Percentiles rank a stretch among this genome's conserved stretches.
Conservation (phyloP, 306 rosid species). For the Elaeagnus macrophylla region DNA sequence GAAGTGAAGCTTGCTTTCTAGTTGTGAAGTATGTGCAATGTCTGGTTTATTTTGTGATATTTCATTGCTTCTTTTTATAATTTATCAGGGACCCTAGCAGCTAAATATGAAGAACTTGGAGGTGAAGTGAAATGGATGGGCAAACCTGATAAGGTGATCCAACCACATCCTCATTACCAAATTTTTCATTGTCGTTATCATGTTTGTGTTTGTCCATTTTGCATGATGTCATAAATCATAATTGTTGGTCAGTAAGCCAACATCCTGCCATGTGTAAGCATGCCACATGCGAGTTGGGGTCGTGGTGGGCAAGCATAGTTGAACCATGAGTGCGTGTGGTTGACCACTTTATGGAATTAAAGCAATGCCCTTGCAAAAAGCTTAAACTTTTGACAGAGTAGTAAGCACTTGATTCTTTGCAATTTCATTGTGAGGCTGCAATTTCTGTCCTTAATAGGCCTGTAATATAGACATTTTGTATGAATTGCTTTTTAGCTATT, state of each 20-base stretch:
- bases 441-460: not conserved
- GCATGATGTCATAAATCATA: not conserved
- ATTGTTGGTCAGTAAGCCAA: not conserved
- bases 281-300: too few species aligned
- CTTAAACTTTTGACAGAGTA: not conserved
- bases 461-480: constrained; percentile 10
- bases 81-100: constrained; percentile 68
- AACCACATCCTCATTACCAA: constrained; percentile 1
- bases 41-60: not conserved
- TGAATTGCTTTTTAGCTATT: constrained; percentile 13
- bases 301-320: too few species aligned
- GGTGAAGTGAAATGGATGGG: constrained; percentile 99
- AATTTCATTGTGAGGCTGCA: not conserved
- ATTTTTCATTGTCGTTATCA: constrained; percentile 8
- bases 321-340: too few species aligned
- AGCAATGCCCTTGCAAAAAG: not conserved
- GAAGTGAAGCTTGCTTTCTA: not conserved
- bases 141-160: constrained; percentile 76
- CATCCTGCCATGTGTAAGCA: too few species aligned
- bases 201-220: not conserved
- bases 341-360: too few species aligned
- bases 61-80: constrained; percentile 4
- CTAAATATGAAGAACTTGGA: constrained; percentile 79
- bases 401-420: too few species aligned
- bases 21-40: not conserved